phyloP scores from a whole-genome alignment of 2,329 filamentous ascomycete genomes.

The Fusarium sp. region DNA sequence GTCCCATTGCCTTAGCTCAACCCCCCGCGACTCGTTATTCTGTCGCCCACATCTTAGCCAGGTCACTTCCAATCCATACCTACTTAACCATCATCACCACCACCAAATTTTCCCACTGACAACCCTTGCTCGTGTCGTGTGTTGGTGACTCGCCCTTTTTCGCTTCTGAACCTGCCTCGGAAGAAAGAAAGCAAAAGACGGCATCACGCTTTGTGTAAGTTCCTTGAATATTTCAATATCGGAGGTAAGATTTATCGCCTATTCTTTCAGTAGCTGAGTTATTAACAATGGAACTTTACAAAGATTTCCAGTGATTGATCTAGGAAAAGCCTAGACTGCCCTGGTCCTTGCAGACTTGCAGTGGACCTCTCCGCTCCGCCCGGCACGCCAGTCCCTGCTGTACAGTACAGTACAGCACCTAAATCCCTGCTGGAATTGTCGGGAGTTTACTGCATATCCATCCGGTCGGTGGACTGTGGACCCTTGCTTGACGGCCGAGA shows the following conservation, averaged over 20 bases:
- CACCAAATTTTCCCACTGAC: slow-evolving; percentile 20
- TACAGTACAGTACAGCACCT: no score
- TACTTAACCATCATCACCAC: slow-evolving; percentile 13
- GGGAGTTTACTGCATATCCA: slow-evolving; percentile 35
- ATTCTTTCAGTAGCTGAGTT: no score
- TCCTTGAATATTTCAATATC: no score
- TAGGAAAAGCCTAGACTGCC: not conserved
- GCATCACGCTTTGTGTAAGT: no score
- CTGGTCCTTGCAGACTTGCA: not conserved
- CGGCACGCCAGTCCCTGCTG: slow-evolving; percentile 2
- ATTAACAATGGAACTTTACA: no score
- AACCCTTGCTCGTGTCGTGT: slow-evolving; percentile 16
- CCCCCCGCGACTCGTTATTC: slow-evolving; percentile 33
- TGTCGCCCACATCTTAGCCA: slow-evolving; percentile 25
- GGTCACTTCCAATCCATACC: slow-evolving; percentile 12
- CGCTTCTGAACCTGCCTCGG: not conserved
- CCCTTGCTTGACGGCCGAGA: slow-evolving; percentile 25
- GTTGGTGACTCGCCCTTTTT: slow-evolving; percentile 12
- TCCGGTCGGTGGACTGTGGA: slow-evolving; percentile 36
- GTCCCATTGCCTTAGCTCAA: slow-evolving; percentile 4
- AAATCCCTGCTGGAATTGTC: slow-evolving; percentile 27
- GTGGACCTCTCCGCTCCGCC: slow-evolving; percentile 24
- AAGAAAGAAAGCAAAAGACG: no score
- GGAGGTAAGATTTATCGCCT: no score
- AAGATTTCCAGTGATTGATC: no score